These are phyloP conservation scores for Monosporozyma aerobia DNA, from an alignment of 805 yeast species.

Conservation along the genomic window DNA sequence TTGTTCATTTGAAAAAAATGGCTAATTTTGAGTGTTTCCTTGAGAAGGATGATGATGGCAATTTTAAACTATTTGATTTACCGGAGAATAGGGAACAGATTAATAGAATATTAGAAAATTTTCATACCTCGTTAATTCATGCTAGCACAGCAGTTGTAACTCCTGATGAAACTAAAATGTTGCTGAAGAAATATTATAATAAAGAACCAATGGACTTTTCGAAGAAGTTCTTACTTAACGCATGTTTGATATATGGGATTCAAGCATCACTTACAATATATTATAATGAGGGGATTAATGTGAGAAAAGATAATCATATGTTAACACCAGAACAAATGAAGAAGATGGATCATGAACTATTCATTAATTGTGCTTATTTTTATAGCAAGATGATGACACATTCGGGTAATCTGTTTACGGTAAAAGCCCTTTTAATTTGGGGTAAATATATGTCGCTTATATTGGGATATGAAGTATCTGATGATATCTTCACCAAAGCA, in stretches of 20 bases:
- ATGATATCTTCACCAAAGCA: slow-evolving; percentile 35
- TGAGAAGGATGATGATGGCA: slow-evolving; percentile 1
- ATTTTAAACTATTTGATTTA: neutral
- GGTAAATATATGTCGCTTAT: slow-evolving; percentile 28
- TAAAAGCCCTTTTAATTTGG: slow-evolving; percentile 44
- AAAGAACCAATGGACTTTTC: slow-evolving; percentile 7
- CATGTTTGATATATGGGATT: slow-evolving; percentile 8
- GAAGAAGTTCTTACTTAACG: slow-evolving; percentile 12
- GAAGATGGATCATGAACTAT: slow-evolving; percentile 17
- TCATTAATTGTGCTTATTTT: slow-evolving; percentile 36
- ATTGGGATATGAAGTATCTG: slow-evolving; percentile 33
- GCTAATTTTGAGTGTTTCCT: slow-evolving; percentile 6
- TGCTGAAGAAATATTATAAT: slow-evolving; percentile 6
- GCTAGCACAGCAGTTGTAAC: slow-evolving; percentile 4
- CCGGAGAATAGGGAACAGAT: slow-evolving; percentile 3
- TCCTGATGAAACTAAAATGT: neutral
- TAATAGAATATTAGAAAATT: slow-evolving; percentile 7
- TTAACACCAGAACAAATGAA: slow-evolving; percentile 9
- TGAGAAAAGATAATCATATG: slow-evolving; percentile 8
- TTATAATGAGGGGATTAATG: slow-evolving; percentile 3
- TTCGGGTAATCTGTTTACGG: slow-evolving; percentile 40
- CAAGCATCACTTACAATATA: slow-evolving; percentile 5
- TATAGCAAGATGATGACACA: slow-evolving; percentile 39
- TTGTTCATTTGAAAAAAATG: slow-evolving; percentile 11
- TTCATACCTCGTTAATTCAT: slow-evolving; percentile 2